Percentiles rank a stretch among this genome's conserved stretches.
Conservation (phyloP, 2,329 filamentous ascomycete genomes). For the Leptographium wingfieldii region DNA sequence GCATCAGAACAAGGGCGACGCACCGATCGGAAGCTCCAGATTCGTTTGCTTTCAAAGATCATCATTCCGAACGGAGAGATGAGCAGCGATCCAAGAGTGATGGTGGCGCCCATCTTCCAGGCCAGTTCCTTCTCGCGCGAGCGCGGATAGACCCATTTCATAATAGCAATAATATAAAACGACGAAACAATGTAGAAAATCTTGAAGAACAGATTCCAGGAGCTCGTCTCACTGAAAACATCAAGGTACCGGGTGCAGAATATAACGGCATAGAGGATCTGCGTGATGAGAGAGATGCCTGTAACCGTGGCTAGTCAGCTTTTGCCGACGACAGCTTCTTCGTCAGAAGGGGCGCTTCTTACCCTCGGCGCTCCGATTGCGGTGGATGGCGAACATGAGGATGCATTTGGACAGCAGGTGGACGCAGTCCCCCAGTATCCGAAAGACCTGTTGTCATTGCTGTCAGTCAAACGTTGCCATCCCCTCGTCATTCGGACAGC, state of each 20-base stretch:
- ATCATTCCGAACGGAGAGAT: conserved; percentile 61
- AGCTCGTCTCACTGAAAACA: conserved; percentile 45
- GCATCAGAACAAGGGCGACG: conserved; percentile 11
- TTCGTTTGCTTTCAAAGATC: conserved; percentile 42
- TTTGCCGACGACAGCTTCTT: not conserved
- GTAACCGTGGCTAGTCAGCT: not conserved
- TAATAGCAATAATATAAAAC: conserved; percentile 74
- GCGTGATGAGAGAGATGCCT: conserved; percentile 86
- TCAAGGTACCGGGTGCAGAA: conserved; percentile 83
- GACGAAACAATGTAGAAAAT: conserved; percentile 77
- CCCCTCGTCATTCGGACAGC: not conserved
- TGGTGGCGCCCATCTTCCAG: conserved; percentile 77
- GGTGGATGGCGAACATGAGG: conserved; percentile 80
- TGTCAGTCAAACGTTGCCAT: not conserved
- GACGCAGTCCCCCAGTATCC: conserved; percentile 70
- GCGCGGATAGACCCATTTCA: conserved; percentile 75
- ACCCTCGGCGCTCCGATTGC: conserved; percentile 78
- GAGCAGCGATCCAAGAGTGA: conserved; percentile 50
- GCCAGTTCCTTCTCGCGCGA: conserved; percentile 84
- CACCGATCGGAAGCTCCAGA: conserved; percentile 39
- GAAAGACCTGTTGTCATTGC: conserved; percentile 44
- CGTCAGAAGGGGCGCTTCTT: conserved; percentile 5
- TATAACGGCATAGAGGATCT: conserved; percentile 74
- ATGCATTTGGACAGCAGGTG: conserved; percentile 83
- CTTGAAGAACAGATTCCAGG: conserved; percentile 75